phyloP scores from a whole-genome alignment of 345 rosid species.

The Mangifera indica region DNA sequence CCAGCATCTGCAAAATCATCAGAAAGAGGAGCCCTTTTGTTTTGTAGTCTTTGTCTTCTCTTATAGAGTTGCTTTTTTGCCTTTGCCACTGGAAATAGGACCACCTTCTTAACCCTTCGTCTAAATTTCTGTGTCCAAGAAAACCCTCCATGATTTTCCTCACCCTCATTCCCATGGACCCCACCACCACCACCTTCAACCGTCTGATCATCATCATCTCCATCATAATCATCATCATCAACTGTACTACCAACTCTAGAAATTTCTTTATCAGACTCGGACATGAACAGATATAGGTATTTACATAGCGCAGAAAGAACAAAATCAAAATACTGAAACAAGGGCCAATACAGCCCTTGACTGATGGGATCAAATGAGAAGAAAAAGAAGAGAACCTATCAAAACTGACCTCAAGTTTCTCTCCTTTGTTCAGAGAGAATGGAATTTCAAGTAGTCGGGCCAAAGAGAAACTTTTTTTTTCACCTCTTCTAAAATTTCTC shows the following conservation, averaged over 20 bases:
- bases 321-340: neutral
- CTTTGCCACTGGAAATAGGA: slow-evolving; percentile 22
- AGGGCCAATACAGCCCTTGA: neutral
- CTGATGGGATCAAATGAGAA: neutral
- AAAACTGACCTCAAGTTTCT: neutral
- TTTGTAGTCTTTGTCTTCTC: neutral
- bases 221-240: too few relatives aligned
- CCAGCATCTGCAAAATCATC: slow-evolving; percentile 16
- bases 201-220: neutral
- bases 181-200: slow-evolving; percentile 11
- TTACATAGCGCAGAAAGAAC: neutral
- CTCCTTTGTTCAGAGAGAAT: neutral
- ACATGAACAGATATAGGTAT: slow-evolving; percentile 23
- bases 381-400: neutral
- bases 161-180: slow-evolving; percentile 1
- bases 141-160: slow-evolving; percentile 2
- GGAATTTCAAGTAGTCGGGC: neutral
- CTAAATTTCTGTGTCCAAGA: neutral
- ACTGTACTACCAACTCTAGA: neutral
- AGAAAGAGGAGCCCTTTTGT: neutral
- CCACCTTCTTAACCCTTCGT: slow-evolving; percentile 18
- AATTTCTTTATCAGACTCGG: slow-evolving; percentile 13
- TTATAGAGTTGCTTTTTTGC: slow-evolving; percentile 13
- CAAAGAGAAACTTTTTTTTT: too few relatives aligned
- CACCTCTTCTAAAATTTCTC: too few relatives aligned